These are phyloP conservation scores for Sphaerostilbella broomeana DNA, from an alignment of 2,329 filamentous ascomycete genomes.

Conservation along the genomic window DNA sequence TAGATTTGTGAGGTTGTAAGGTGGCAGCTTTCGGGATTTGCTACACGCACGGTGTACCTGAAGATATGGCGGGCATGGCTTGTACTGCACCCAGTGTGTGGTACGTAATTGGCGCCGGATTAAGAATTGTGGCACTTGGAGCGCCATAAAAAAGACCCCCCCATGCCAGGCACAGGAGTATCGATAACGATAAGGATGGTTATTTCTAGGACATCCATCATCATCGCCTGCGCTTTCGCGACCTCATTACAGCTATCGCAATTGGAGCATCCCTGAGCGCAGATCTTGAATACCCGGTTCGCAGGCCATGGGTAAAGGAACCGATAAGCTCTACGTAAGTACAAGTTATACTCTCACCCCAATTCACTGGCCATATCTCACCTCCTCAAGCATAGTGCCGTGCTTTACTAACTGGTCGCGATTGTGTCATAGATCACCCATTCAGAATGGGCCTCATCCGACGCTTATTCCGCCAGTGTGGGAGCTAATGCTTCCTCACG, in stretches of 20 bases:
- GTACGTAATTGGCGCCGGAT: conserved; percentile 9
- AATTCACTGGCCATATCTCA: too few relatives aligned
- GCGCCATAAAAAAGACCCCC: not conserved
- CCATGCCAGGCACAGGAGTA: not conserved
- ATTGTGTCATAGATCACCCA: conserved; percentile 64
- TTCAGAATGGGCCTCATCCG: conserved; percentile 90
- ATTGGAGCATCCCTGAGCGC: too few relatives aligned
- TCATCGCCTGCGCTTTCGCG: conserved; percentile 6
- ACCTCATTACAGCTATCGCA: not conserved
- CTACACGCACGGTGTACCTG: conserved; percentile 10
- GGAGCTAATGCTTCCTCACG: conserved; percentile 58
- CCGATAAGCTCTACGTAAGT: conserved; percentile 40
- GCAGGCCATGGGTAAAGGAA: conserved; percentile 36
- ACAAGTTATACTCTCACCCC: not conserved
- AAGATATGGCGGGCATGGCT: conserved; percentile 5
- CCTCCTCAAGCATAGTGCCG: too few relatives aligned
- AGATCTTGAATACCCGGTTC: too few relatives aligned
- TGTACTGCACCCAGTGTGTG: not conserved
- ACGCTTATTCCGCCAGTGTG: conserved; percentile 77
- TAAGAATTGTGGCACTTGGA: not conserved
- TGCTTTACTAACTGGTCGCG: not conserved
- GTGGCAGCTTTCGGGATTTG: conserved; percentile 10
- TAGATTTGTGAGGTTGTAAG: conserved; percentile 3
- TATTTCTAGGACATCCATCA: conserved; percentile 4
- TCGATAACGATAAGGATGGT: conserved; percentile 13